Evolutionary conservation across 2,329 filamentous ascomycete species (phyloP).

Genomic region (Claviceps spartinae): DNA sequence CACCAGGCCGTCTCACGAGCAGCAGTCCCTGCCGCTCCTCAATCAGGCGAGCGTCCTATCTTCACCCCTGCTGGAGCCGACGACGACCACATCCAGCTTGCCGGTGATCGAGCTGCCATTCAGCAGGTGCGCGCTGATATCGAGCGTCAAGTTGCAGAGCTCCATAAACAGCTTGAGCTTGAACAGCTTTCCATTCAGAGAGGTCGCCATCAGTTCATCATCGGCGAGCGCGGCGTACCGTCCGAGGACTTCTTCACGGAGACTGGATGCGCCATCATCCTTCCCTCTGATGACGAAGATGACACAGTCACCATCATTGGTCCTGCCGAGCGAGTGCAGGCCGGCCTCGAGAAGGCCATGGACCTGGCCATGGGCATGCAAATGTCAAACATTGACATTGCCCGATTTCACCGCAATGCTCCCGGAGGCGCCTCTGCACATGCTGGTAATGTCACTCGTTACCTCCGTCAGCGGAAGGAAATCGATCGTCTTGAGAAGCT

Average conservation of each 20-base stretch:
- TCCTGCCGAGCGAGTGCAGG: constrained; percentile 56
- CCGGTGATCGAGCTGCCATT: constrained; percentile 72
- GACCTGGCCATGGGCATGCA: constrained; percentile 81
- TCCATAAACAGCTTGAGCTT: constrained; percentile 62
- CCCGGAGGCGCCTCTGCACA: constrained; percentile 62
- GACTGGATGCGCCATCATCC: constrained; percentile 78
- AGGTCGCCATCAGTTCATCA: constrained; percentile 87
- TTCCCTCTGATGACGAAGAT: constrained; percentile 65
- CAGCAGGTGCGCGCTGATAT: constrained; percentile 69
- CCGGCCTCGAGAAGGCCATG: constrained; percentile 71
- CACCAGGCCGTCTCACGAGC: constrained; percentile 64
- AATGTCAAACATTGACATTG: constrained; percentile 69
- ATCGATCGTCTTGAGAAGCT: constrained; percentile 69
- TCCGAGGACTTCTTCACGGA: constrained; percentile 78
- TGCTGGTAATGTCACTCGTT: constrained; percentile 75
- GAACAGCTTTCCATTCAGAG: constrained; percentile 73
- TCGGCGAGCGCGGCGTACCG: constrained; percentile 68
- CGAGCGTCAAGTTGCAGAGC: constrained; percentile 62
- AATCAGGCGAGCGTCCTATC: constrained; percentile 49
- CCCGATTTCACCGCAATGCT: constrained; percentile 62
- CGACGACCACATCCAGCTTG: constrained; percentile 69
- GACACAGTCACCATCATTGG: constrained; percentile 79
- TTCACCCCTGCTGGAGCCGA: constrained; percentile 56
- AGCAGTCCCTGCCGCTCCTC: constrained; percentile 49
- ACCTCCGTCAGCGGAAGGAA: constrained; percentile 69